Conservation (phyloP, 495 filamentous ascomycete genomes). For the Bathelium albidoporum region DNA sequence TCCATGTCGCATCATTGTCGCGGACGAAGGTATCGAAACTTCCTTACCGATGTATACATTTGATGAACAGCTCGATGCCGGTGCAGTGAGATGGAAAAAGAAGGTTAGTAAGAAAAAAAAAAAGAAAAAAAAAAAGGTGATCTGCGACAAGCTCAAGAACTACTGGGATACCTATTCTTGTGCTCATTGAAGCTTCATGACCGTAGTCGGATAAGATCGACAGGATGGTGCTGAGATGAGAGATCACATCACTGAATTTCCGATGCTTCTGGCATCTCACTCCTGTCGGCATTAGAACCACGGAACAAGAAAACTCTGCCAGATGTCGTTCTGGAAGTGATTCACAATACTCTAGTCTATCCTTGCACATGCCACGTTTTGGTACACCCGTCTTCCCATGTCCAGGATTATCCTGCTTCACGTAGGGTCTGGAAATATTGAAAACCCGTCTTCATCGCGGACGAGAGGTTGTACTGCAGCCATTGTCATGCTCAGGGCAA, state of each 20-base stretch:
- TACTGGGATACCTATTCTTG: no score
- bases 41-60: background rate
- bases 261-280: background rate
- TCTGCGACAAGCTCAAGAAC: no score
- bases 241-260: background rate
- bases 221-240: background rate
- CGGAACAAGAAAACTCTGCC: no score
- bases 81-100: background rate
- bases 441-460: no score
- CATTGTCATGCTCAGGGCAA: no score
- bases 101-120: no score
- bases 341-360: background rate
- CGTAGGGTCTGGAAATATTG: background rate
- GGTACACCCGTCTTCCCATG: background rate
- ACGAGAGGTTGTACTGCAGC: no score
- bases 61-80: background rate
- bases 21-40: background rate
- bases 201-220: background rate
- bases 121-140: no score
- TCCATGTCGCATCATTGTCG: background rate
- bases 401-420: background rate
- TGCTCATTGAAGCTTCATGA: background rate
- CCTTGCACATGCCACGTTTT: background rate
- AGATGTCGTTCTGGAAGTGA: background rate
- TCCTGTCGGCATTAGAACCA: background rate